phyloP scores from a whole-genome alignment of 2,329 filamentous ascomycete genomes.

The Exophiala xenobiotica region DNA sequence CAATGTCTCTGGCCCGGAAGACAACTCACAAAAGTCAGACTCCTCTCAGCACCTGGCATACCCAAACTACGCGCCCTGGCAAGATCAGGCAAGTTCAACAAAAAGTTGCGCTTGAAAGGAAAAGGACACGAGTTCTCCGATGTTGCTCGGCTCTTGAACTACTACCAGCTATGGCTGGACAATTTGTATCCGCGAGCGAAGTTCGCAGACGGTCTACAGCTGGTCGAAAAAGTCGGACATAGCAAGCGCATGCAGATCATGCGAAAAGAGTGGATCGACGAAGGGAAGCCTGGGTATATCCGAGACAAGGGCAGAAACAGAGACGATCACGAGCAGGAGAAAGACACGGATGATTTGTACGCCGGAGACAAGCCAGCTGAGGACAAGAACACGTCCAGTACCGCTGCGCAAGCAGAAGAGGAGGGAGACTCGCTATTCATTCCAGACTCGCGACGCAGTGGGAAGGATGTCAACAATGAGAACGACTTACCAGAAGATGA shows the following conservation, averaged over 20 bases:
- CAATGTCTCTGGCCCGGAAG: neutral
- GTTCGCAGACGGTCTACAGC: slow-evolving; percentile 82
- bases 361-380: neutral
- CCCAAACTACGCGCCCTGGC: slow-evolving; percentile 65
- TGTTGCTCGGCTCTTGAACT: slow-evolving; percentile 73
- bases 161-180: slow-evolving; percentile 96
- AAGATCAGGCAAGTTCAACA: slow-evolving; percentile 24
- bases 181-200: slow-evolving; percentile 92
- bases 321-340: slow-evolving; percentile 13
- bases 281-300: slow-evolving; percentile 48
- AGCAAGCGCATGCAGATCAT: slow-evolving; percentile 73
- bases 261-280: slow-evolving; percentile 80
- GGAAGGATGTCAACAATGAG: neutral
- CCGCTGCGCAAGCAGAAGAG: neutral
- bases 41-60: slow-evolving; percentile 82
- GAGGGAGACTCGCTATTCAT: slow-evolving; percentile 24
- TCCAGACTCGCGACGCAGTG: slow-evolving; percentile 5
- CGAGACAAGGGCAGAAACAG: slow-evolving; percentile 11
- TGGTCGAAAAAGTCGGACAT: slow-evolving; percentile 92
- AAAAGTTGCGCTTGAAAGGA: slow-evolving; percentile 64
- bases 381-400: no score
- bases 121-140: slow-evolving; percentile 97
- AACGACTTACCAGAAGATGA: slow-evolving; percentile 22
- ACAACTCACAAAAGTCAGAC: slow-evolving; percentile 45
- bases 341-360: slow-evolving; percentile 16